Evolutionary conservation across 1,284 basidiomycete genomes (phyloP).

Genomic region (Leccinum proliferum): DNA sequence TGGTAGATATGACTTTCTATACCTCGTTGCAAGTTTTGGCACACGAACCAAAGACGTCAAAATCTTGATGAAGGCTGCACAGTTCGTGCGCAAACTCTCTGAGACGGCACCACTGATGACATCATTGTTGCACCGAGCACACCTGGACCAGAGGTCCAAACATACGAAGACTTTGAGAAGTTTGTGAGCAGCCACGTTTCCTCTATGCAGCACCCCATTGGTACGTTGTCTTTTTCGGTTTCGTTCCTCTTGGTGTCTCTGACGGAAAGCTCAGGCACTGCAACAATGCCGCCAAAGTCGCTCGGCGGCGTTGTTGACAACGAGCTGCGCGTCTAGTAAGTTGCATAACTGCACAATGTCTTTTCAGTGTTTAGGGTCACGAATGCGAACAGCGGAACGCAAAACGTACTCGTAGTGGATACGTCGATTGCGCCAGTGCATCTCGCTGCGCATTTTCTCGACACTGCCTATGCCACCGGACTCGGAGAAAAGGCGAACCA

Average conservation of each 20-base stretch:
- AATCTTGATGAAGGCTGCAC: constrained; percentile 15
- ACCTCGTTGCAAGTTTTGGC: neutral
- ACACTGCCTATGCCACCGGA: constrained; percentile 15
- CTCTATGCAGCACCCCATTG: constrained; percentile 14
- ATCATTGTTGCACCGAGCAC: constrained; percentile 16
- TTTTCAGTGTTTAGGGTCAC: neutral
- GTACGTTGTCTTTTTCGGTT: neutral
- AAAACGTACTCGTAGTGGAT: constrained; percentile 17
- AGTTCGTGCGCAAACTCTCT: constrained; percentile 14
- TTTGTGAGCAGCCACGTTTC: constrained; percentile 6
- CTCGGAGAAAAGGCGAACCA: constrained; percentile 15
- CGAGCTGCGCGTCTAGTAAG: constrained; percentile 17
- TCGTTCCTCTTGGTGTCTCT: neutral
- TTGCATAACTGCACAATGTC: neutral
- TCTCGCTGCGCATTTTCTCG: constrained; percentile 13
- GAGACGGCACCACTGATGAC: constrained; percentile 17
- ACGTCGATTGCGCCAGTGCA: constrained; percentile 15
- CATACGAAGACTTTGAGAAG: constrained; percentile 13
- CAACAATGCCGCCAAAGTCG: constrained; percentile 14
- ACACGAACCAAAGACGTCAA: constrained; percentile 9
- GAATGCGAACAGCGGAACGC: constrained; percentile 11
- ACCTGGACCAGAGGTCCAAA: constrained; percentile 19
- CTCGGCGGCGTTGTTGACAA: constrained; percentile 18
- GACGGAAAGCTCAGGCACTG: constrained; percentile 9
- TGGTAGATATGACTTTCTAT: constrained; percentile 3